Evolutionary conservation across 1,284 basidiomycete species (phyloP).

Genomic region (Coniferiporia sulphurascens): DNA sequence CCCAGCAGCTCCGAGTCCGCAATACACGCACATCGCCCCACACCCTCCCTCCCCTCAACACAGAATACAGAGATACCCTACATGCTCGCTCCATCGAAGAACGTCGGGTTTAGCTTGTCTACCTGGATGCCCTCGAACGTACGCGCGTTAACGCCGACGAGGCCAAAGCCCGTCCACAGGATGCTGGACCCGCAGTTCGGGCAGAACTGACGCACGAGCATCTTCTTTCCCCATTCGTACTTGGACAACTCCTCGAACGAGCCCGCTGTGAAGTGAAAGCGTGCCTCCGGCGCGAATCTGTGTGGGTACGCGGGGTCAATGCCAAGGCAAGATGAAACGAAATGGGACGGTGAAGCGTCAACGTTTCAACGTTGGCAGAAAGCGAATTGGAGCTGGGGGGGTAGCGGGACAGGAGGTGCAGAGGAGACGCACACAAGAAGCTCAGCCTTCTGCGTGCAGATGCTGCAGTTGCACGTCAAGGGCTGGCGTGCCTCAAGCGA

Average conservation of each 20-base stretch:
- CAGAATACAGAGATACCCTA: no score
- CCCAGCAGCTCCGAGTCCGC: no score
- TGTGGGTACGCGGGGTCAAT: no score
- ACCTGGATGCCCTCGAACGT: conserved; percentile 9
- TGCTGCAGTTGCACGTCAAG: conserved; percentile 18
- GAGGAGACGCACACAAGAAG: conserved; percentile 12
- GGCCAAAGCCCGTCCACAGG: background rate
- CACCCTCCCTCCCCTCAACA: no score
- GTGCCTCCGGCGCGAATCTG: conserved; percentile 1
- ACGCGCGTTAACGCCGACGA: conserved; percentile 2
- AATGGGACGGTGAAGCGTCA: no score
- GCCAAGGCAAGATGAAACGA: no score
- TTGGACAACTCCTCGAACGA: conserved; percentile 2
- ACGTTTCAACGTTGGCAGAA: no score
- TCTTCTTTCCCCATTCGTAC: background rate
- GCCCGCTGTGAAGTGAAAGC: background rate
- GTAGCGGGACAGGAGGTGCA: background rate
- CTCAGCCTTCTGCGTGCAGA: conserved; percentile 11
- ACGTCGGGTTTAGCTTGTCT: conserved; percentile 2
- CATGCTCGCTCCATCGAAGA: conserved; percentile 4
- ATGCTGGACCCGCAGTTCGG: conserved; percentile 1
- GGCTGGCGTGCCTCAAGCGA: conserved; percentile 15
- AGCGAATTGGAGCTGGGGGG: background rate
- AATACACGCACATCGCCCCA: no score
- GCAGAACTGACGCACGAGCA: conserved; percentile 4